Conservation (phyloP, 768 basidiomycete species). For the Hydnomerulius pinastri region DNA sequence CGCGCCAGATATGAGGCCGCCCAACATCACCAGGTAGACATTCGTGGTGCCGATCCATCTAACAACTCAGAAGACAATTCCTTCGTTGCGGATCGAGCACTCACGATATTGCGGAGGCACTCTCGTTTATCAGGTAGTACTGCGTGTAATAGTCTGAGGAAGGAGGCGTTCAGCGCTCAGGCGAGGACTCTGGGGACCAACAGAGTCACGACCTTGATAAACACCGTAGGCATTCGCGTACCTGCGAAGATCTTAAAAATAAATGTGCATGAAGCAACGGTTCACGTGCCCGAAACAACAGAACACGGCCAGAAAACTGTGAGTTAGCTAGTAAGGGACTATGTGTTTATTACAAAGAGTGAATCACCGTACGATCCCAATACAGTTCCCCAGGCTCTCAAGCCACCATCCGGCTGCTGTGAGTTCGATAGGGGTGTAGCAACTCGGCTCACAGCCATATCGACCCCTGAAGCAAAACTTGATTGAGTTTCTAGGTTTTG, state of each 20-base stretch:
- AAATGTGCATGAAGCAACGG: not conserved
- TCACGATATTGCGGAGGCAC: conserved; percentile 25
- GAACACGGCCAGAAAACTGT: conserved; percentile 29
- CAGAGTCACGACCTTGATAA: conserved; percentile 21
- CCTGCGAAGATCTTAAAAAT: conserved; percentile 1
- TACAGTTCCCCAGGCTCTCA: conserved; percentile 27
- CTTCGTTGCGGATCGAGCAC: not conserved
- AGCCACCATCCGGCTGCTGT: conserved; percentile 7
- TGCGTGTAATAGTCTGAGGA: conserved; percentile 23
- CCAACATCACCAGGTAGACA: conserved; percentile 12
- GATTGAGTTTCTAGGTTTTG: too few relatives aligned
- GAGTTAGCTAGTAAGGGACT: not conserved
- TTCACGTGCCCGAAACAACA: conserved; percentile 25
- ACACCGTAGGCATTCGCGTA: conserved; percentile 27
- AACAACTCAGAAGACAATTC: not conserved
- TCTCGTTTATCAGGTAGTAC: conserved; percentile 22
- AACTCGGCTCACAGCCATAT: too few relatives aligned
- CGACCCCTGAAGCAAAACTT: too few relatives aligned
- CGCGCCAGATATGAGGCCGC: conserved; percentile 25
- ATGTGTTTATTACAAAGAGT: not conserved
- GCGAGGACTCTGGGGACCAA: not conserved
- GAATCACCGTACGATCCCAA: conserved; percentile 22
- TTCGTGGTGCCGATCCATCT: conserved; percentile 29
- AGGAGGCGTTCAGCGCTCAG: not conserved
- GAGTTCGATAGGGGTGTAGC: too few relatives aligned